Base-by-base conservation (phyloP, 129 eudicot species). In the Flaveria robusta region DNA sequence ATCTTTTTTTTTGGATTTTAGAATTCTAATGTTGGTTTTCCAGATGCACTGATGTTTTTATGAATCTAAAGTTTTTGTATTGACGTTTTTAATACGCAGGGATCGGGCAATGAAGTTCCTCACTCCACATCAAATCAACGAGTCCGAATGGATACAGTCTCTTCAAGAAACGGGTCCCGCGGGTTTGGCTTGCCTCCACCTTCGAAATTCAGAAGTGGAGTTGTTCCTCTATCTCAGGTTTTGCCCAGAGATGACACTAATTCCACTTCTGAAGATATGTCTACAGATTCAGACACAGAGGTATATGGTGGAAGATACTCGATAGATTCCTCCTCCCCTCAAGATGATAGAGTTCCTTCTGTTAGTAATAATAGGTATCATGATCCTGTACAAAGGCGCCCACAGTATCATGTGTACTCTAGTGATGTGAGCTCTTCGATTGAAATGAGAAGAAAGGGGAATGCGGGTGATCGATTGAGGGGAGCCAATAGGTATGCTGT, bases 291-390 rank as follows among this genome's bases (percentile, higher is more conserved):
- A 7, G 96, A 90, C 46, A 83, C 78, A 52, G 93, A 86, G 72
- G 90, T 86, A 54, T 91, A 86, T 20, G 97, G 97, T 34, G 93
- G 97, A 63, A 76, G 97, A 67, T 91, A 88, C 78, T 91, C 97
- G 6, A 78, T 84, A 12, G 97, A 91, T 75, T 91, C 97, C 14
- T 87, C 91, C 66, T 90, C 97, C 34, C 97, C 97, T 22, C 89
- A 77, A 47, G 91, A 91, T 64, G 91, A 83, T 65, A 81, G 87
- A 69, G 82, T 74, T 66, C 83, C 86, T 63, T 52, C 50, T 16
- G 72, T 74, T 50, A 75, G 86, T 62, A 46, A 59, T 42, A 71
- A 77, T 15, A 81, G 89, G 68, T 82, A 82, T 72, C 69, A 60
- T 74, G 83, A 86, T 79, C 81, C 87, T 7, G 71, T 54, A 16